phyloP scores from a whole-genome alignment of 2,329 filamentous ascomycete genomes.

The Amesomyces nigricolor region DNA sequence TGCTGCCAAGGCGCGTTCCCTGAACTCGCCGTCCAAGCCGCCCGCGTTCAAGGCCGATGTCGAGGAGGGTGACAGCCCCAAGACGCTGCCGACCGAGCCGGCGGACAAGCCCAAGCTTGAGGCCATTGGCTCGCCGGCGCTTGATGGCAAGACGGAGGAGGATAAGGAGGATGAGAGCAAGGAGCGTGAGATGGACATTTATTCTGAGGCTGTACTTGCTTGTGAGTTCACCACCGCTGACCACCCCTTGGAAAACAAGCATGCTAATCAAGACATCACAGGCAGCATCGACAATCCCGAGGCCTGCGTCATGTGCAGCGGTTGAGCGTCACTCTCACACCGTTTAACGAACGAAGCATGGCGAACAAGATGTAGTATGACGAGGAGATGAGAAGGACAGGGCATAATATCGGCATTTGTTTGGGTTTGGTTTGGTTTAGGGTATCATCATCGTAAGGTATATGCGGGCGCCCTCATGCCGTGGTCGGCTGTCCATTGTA shows the following conservation, averaged over 20 bases:
- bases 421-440: conserved; percentile 3
- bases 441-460: background rate
- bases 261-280: conserved; percentile 30
- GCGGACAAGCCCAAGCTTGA: conserved; percentile 56
- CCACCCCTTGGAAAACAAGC: background rate
- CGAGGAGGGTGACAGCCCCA: conserved; percentile 73
- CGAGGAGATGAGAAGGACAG: conserved; percentile 4
- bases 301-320: conserved; percentile 94
- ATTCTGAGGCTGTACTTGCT: conserved; percentile 82
- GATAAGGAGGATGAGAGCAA: conserved; percentile 66
- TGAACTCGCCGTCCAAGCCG: conserved; percentile 55
- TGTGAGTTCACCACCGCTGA: conserved; percentile 55
- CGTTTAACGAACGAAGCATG: conserved; percentile 11
- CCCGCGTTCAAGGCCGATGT: conserved; percentile 71
- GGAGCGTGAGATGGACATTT: conserved; percentile 84
- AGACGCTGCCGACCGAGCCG: conserved; percentile 69
- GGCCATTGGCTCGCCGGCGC: conserved; percentile 54
- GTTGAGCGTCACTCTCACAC: conserved; percentile 45
- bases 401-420: conserved; percentile 11
- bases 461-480: conserved; percentile 10
- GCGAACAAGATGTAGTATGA: conserved; percentile 10
- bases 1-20: conserved; percentile 39
- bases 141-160: conserved; percentile 53
- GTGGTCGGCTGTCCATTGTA: conserved; percentile 4
- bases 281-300: conserved; percentile 97